Evolutionary conservation across 2,329 filamentous ascomycete species (phyloP).

Genomic region (Fusarium lateritium): DNA sequence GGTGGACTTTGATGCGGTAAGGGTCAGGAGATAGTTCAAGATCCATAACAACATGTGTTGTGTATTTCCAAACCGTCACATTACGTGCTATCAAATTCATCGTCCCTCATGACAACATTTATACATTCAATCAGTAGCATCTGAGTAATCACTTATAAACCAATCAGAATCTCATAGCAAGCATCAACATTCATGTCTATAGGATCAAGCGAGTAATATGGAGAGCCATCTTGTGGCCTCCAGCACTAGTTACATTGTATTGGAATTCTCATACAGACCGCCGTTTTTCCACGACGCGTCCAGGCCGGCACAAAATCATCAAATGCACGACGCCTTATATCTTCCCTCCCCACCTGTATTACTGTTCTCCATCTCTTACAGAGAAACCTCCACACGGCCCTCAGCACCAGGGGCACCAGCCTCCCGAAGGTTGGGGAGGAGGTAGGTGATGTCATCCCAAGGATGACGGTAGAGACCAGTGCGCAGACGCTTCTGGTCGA

Average conservation of each 20-base stretch:
- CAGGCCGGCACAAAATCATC: slow-evolving; percentile 52
- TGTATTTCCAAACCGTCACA: background rate
- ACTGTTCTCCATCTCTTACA: slow-evolving; percentile 63
- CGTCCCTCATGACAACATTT: background rate
- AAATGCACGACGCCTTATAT: slow-evolving; percentile 54
- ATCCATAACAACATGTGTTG: no score
- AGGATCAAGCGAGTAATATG: slow-evolving; percentile 53
- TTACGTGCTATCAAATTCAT: no score
- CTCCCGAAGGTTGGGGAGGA: slow-evolving; percentile 84
- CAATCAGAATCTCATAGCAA: slow-evolving; percentile 26
- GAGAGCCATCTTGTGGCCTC: slow-evolving; percentile 53
- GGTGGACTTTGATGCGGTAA: no score
- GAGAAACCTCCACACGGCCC: slow-evolving; percentile 90
- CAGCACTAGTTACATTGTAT: slow-evolving; percentile 56
- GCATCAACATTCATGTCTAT: slow-evolving; percentile 53
- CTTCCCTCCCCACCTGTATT: slow-evolving; percentile 47
- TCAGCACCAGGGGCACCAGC: slow-evolving; percentile 80
- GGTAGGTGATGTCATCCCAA: slow-evolving; percentile 98
- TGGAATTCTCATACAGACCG: slow-evolving; percentile 57
- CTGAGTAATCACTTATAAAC: background rate
- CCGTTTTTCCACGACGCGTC: slow-evolving; percentile 49
- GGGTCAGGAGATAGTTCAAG: no score
- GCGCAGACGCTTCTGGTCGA: slow-evolving; percentile 99
- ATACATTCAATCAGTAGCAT: background rate
- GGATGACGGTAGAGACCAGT: slow-evolving; percentile 99